A percentile compares a stretch with the other conserved stretches of the same genome.
phyloP scores from a whole-genome alignment of 768 basidiomycete species.

The Trametes maxima region DNA sequence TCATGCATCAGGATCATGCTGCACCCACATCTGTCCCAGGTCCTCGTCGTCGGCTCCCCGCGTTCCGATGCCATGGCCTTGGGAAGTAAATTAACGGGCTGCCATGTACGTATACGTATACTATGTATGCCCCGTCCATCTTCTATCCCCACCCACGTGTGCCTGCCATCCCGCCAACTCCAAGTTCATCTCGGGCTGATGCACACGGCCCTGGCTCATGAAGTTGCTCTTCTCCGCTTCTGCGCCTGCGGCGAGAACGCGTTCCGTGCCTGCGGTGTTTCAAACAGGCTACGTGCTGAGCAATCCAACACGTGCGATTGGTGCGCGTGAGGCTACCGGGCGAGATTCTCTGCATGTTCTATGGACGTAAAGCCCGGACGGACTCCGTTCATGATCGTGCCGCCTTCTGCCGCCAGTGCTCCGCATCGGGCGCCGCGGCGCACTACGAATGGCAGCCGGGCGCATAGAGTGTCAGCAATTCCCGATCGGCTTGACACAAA shows the following conservation, averaged over 20 bases:
- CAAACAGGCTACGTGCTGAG: background rate
- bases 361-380: too few relatives aligned
- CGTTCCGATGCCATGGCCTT: slow-evolving; percentile 8
- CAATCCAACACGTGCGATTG: slow-evolving; percentile 9
- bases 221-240: background rate
- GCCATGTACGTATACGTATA: slow-evolving; percentile 5
- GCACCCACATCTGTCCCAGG: background rate
- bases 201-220: background rate
- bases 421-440: too few relatives aligned
- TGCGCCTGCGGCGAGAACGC: background rate
- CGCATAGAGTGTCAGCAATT: too few relatives aligned
- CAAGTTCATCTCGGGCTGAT: background rate
- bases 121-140: background rate
- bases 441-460: too few relatives aligned
- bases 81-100: slow-evolving; percentile 1
- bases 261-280: background rate
- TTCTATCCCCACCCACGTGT: background rate
- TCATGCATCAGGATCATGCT: background rate
- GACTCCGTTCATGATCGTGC: too few relatives aligned
- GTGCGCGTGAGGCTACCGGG: slow-evolving; percentile 8
- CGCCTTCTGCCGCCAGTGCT: too few relatives aligned
- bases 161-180: background rate
- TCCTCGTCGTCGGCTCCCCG: slow-evolving; percentile 18
- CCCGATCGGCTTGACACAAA: too few relatives aligned
- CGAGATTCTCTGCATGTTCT: too few relatives aligned